A percentile compares a stretch with the other conserved stretches of the same genome.
Conservation (phyloP, 2,329 filamentous ascomycete genomes). For the Xylariaceae sp. region DNA sequence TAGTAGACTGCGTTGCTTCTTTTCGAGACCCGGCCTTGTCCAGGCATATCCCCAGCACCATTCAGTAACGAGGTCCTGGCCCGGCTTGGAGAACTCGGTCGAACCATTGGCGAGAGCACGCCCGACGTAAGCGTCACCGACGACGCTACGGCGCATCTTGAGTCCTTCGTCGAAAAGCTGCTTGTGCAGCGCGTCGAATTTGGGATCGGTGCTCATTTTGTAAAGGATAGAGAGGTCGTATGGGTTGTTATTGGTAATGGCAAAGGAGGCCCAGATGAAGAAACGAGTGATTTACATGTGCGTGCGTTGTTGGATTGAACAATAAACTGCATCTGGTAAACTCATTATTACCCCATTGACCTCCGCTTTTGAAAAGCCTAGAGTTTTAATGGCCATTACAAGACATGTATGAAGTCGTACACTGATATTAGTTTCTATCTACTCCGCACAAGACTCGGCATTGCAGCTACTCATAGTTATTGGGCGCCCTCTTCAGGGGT, state of each 20-base stretch:
- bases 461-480: background rate
- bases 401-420: background rate
- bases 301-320: too few relatives aligned
- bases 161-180: slow-evolving; percentile 63
- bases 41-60: slow-evolving; percentile 67
- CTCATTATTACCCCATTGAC: background rate
- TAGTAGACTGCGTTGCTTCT: slow-evolving; percentile 62
- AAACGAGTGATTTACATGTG: too few relatives aligned
- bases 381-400: background rate
- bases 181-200: slow-evolving; percentile 46
- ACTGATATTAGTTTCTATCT: background rate
- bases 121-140: slow-evolving; percentile 64
- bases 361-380: background rate
- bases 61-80: slow-evolving; percentile 66
- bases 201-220: slow-evolving; percentile 30
- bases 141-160: slow-evolving; percentile 60
- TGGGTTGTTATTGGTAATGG: background rate
- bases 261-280: too few relatives aligned
- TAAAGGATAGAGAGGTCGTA: background rate
- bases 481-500: too few relatives aligned
- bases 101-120: slow-evolving; percentile 57
- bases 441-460: background rate
- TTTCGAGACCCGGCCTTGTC: slow-evolving; percentile 63
- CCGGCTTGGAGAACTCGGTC: slow-evolving; percentile 61
- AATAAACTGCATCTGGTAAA: too few relatives aligned